Evolutionary conservation across 2,329 filamentous ascomycete species (phyloP).

Genomic region (Microdochium paspali): DNA sequence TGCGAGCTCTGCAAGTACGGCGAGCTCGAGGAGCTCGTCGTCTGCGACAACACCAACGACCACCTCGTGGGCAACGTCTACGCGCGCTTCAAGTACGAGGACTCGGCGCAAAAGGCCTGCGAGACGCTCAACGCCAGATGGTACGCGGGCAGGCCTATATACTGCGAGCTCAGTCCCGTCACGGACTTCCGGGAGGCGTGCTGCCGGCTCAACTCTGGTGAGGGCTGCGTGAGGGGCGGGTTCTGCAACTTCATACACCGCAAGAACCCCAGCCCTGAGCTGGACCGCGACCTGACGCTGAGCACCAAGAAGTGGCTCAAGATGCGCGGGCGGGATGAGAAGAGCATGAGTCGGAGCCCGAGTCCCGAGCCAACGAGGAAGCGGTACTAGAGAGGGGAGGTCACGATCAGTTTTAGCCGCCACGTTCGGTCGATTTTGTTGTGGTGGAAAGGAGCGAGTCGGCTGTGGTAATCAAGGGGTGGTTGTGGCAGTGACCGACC

Average conservation of each 20-base stretch:
- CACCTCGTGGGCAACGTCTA: conserved; percentile 99
- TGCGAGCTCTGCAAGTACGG: conserved; percentile 99
- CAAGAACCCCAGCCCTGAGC: conserved; percentile 83
- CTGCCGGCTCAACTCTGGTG: conserved; percentile 86
- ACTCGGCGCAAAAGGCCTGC: conserved; percentile 85
- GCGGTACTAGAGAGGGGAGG: conserved; percentile 43
- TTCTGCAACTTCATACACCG: conserved; percentile 99
- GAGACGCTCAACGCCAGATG: conserved; percentile 89
- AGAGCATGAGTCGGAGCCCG: conserved; percentile 73
- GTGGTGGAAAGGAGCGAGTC: too few relatives aligned
- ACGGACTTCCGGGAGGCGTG: conserved; percentile 98
- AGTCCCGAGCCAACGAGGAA: conserved; percentile 76
- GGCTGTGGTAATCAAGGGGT: too few relatives aligned
- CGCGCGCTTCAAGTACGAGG: conserved; percentile 99
- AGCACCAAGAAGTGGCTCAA: conserved; percentile 96
- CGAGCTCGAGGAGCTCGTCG: conserved; percentile 92
- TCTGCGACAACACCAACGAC: conserved; percentile 99
- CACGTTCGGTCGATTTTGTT: too few relatives aligned
- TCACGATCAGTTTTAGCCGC: too few relatives aligned
- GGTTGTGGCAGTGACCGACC: too few relatives aligned
- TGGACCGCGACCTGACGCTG: conserved; percentile 80
- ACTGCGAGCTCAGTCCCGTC: conserved; percentile 93
- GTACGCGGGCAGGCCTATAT: conserved; percentile 96
- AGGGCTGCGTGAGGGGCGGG: conserved; percentile 89
- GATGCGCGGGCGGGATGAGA: conserved; percentile 70